These are phyloP conservation scores for Ceratobasidium sp. DNA, from an alignment of 1,284 basidiomycete species.

Conservation along the genomic window DNA sequence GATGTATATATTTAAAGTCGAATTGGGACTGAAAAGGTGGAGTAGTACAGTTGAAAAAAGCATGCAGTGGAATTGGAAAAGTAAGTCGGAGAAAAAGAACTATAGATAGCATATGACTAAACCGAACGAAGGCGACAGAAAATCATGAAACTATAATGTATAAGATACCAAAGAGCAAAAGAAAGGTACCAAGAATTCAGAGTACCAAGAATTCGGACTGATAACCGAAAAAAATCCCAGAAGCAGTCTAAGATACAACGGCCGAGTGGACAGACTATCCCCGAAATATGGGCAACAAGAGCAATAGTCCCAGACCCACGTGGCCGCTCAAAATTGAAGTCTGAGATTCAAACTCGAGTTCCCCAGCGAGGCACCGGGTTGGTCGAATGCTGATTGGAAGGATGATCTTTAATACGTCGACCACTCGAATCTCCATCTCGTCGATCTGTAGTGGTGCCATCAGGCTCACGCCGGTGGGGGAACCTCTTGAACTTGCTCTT, in stretches of 20 bases:
- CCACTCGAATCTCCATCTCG: background rate
- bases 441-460: background rate
- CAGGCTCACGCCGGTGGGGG: background rate
- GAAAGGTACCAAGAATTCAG: background rate
- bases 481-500: conserved; percentile 3
- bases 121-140: conserved; percentile 5
- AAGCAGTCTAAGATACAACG: background rate
- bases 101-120: conserved; percentile 21
- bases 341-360: background rate
- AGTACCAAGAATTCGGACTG: background rate
- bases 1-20: background rate
- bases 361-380: background rate
- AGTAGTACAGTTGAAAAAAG: background rate
- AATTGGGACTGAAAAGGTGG: background rate
- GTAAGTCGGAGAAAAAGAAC: background rate
- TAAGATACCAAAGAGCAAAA: background rate
- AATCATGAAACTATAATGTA: background rate
- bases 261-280: background rate
- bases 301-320: background rate
- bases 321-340: background rate
- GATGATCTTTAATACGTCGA: no score
- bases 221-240: background rate
- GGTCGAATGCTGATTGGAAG: background rate
- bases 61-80: background rate
- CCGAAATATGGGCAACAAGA: background rate